Evolutionary conservation across 768 basidiomycete genomes (phyloP).

Genomic region (Cystofilobasidium macerans): DNA sequence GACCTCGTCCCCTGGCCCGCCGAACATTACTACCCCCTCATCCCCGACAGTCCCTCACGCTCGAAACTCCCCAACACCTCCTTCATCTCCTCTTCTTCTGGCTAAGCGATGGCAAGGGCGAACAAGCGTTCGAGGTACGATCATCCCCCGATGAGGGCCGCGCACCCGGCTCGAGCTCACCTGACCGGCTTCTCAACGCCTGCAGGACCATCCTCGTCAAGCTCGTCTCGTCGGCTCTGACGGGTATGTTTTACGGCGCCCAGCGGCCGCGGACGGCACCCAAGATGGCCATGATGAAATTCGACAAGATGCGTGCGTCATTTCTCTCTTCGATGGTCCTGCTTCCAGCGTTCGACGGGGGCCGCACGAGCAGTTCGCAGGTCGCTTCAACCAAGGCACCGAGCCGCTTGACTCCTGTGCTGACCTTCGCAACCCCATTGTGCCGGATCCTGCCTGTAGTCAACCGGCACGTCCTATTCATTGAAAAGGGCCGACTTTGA

Average conservation of each 20-base stretch:
- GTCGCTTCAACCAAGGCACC: too few relatives aligned
- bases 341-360: not conserved
- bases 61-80: too few relatives aligned
- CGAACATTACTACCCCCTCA: too few relatives aligned
- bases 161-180: too few relatives aligned
- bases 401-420: not conserved
- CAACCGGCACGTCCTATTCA: constrained; percentile 60
- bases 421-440: too few relatives aligned
- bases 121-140: not conserved
- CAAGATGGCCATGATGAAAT: constrained; percentile 81
- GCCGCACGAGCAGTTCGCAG: too few relatives aligned
- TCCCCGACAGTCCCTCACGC: too few relatives aligned
- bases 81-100: not conserved
- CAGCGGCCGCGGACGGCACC: constrained; percentile 61
- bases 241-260: constrained; percentile 83
- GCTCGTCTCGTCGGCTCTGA: constrained; percentile 80
- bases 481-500: constrained; percentile 44
- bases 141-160: too few relatives aligned
- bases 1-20: too few relatives aligned
- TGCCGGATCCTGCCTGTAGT: constrained; percentile 45
- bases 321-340: not conserved
- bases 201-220: constrained; percentile 70
- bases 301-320: constrained; percentile 66
- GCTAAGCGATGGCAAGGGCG: not conserved
- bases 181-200: not conserved